Percentiles rank a stretch among this genome's conserved stretches.
Evolutionary conservation across 73 alveolate species (phyloP).

Genomic region (Paramecium sonneborni): DNA sequence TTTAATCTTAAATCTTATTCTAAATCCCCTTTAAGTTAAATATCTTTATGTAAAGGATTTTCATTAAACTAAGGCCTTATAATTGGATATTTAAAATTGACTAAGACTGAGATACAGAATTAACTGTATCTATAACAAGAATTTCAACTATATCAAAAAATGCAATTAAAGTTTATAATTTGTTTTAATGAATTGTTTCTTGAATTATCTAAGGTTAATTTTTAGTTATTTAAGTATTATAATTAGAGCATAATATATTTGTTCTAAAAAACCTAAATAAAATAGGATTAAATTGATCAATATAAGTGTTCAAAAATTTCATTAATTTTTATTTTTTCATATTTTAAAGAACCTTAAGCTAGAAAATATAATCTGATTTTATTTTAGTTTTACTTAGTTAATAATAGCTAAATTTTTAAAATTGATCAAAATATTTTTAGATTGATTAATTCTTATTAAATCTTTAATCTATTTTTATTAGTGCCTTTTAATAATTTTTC

Average conservation of each 20-base stretch:
- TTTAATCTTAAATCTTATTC: neutral
- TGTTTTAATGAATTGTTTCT: neutral
- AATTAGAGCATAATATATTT: too few species aligned
- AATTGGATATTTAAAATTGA: neutral
- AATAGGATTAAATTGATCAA: constrained; percentile 40
- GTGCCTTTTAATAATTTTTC: constrained; percentile 64
- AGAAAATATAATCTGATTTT: constrained; percentile 77
- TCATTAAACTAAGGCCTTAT: neutral
- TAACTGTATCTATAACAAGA: too few species aligned
- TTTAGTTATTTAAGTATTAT: neutral
- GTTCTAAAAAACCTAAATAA: constrained; percentile 23
- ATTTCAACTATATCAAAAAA: neutral
- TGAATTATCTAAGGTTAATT: neutral
- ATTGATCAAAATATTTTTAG: constrained; percentile 63
- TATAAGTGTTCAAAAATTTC: constrained; percentile 45
- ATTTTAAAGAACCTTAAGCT: constrained; percentile 75
- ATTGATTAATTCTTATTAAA: constrained; percentile 52
- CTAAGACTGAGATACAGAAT: too few species aligned
- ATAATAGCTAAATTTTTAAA: constrained; percentile 67
- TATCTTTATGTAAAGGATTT: neutral
- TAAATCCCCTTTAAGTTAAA: neutral
- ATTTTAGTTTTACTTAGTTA: constrained; percentile 54
- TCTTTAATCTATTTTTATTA: constrained; percentile 84
- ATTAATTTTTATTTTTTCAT: constrained; percentile 58
- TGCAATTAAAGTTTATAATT: neutral